Percentiles rank a stretch among this genome's conserved stretches.
Conservation (phyloP, 768 basidiomycete genomes). For the Cystoderma amianthinum region DNA sequence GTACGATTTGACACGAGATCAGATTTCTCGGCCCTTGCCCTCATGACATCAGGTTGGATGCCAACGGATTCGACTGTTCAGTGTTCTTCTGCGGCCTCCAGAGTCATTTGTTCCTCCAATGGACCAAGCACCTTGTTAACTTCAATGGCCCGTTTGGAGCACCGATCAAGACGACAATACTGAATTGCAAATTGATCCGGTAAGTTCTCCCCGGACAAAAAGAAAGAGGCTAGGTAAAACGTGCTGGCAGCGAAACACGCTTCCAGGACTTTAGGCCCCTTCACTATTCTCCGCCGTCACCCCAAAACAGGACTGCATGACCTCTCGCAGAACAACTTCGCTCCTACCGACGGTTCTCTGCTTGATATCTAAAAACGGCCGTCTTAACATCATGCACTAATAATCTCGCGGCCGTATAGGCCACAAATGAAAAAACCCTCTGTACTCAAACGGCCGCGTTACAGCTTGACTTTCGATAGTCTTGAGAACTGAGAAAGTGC, state of each 20-base stretch:
- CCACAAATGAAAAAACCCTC: too few species aligned
- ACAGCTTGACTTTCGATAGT: too few species aligned
- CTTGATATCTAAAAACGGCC: not conserved
- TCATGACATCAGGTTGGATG: not conserved
- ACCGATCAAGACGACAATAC: not conserved
- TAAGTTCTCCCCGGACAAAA: not conserved
- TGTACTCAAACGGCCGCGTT: too few species aligned
- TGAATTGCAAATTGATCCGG: not conserved
- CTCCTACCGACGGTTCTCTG: not conserved
- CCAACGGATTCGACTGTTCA: not conserved
- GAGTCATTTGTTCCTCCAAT: too few species aligned
- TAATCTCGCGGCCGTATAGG: too few species aligned
- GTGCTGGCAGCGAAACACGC: not conserved
- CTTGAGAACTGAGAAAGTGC: too few species aligned
- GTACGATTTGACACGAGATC: constrained; percentile 27
- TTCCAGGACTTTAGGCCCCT: too few species aligned
- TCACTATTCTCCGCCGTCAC: too few species aligned
- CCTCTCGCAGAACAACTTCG: not conserved
- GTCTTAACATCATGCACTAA: not conserved
- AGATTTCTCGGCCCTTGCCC: not conserved
- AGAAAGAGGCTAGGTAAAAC: not conserved
- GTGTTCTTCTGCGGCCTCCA: not conserved
- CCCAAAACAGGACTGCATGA: too few species aligned
- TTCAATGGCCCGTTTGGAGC: too few species aligned
- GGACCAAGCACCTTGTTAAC: not conserved